These are phyloP conservation scores for Colletotrichum sojae DNA, from an alignment of 2,329 filamentous ascomycete genomes.

Conservation along the genomic window DNA sequence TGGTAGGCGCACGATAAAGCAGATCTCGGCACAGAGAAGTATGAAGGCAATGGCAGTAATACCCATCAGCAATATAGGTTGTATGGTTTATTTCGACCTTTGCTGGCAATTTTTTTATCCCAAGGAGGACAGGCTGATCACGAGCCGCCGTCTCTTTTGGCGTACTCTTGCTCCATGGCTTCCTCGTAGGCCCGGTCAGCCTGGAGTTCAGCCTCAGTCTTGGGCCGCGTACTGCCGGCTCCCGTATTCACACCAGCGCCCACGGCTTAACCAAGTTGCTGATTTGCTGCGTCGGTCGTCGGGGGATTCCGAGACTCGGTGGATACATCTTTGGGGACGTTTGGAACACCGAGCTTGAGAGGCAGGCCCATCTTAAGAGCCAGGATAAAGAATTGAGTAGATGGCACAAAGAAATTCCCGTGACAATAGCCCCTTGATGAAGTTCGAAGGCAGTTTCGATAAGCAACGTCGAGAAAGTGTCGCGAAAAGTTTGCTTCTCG, in stretches of 20 bases:
- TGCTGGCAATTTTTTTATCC: too few relatives aligned
- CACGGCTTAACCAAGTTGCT: slow-evolving; percentile 43
- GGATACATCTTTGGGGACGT: slow-evolving; percentile 17
- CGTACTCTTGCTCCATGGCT: slow-evolving; percentile 69
- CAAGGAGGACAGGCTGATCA: slow-evolving; percentile 42
- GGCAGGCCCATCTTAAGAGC: slow-evolving; percentile 49
- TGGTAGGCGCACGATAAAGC: too few relatives aligned
- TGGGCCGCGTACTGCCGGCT: slow-evolving; percentile 61
- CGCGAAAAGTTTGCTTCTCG: too few relatives aligned
- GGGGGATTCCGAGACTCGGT: neutral
- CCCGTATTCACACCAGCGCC: slow-evolving; percentile 65
- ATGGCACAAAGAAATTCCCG: neutral
- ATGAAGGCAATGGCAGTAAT: too few relatives aligned
- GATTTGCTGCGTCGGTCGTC: slow-evolving; percentile 3
- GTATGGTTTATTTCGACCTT: too few relatives aligned
- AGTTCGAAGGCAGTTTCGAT: too few relatives aligned
- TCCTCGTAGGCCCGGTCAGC: slow-evolving; percentile 67
- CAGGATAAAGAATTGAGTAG: neutral
- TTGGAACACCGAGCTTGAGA: slow-evolving; percentile 33
- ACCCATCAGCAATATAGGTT: too few relatives aligned
- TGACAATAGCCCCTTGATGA: too few relatives aligned
- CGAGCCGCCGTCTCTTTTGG: slow-evolving; percentile 67
- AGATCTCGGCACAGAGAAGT: too few relatives aligned
- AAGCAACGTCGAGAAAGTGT: too few relatives aligned
- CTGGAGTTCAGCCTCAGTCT: slow-evolving; percentile 64